Evolutionary conservation across 805 yeast genomes (phyloP).

Genomic region (Ogataea thermomethanolica): DNA sequence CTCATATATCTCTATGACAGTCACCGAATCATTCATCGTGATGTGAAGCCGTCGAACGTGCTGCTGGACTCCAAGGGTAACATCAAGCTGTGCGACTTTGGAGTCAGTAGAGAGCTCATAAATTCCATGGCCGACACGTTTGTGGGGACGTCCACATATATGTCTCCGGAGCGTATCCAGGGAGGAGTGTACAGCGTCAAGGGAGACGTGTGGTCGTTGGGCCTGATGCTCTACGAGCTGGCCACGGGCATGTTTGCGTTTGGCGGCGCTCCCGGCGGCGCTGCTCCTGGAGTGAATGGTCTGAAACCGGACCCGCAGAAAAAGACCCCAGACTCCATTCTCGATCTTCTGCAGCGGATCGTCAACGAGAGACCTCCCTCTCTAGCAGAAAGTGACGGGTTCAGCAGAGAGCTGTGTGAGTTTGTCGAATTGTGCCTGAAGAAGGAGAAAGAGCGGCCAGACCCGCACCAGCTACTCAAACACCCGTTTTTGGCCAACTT

Average conservation of each 20-base stretch:
- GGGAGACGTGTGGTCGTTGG: conserved; percentile 97
- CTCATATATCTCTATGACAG: conserved; percentile 74
- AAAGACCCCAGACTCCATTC: conserved; percentile 71
- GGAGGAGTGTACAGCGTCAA: conserved; percentile 93
- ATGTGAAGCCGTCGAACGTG: conserved; percentile 93
- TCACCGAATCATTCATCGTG: conserved; percentile 91
- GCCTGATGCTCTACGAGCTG: conserved; percentile 82
- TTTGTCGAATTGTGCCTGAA: conserved; percentile 74
- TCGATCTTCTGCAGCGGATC: conserved; percentile 86
- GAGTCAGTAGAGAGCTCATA: conserved; percentile 87
- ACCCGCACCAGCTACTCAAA: conserved; percentile 64
- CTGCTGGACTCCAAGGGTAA: conserved; percentile 82
- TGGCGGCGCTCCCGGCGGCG: conserved; percentile 46
- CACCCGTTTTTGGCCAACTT: conserved; percentile 33
- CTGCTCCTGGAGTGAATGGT: conserved; percentile 23
- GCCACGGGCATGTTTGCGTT: conserved; percentile 85
- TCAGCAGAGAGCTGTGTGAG: conserved; percentile 49
- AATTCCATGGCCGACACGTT: conserved; percentile 96
- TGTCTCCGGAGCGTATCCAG: conserved; percentile 97
- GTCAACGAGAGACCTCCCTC: conserved; percentile 91
- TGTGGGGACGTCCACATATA: conserved; percentile 96
- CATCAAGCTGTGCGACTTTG: conserved; percentile 93
- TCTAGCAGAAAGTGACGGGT: conserved; percentile 43
- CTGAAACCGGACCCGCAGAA: conserved; percentile 18
- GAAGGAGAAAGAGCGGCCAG: conserved; percentile 70